Conservation (phyloP, 495 filamentous ascomycete genomes). For the Rhypophila decipiens region DNA sequence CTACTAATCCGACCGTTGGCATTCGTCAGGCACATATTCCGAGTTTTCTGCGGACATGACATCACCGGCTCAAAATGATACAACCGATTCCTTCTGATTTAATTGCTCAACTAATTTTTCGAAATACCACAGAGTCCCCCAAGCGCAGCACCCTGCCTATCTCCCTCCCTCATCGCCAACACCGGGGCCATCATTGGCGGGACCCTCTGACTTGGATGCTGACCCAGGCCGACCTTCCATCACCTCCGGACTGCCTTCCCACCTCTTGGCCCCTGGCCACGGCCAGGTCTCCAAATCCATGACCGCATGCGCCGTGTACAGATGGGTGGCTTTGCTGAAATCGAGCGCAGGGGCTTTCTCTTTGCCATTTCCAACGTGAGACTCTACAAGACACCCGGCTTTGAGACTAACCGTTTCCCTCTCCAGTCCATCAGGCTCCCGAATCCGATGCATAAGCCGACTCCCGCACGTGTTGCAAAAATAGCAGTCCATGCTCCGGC, state of each 20-base stretch:
- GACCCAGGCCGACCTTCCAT: constrained; percentile 12
- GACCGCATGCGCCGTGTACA: constrained; percentile 33
- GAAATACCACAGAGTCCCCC: no score
- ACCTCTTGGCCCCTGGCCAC: constrained; percentile 38
- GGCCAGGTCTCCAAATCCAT: constrained; percentile 51
- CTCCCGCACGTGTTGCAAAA: constrained; percentile 48
- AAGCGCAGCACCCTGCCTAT: background rate
- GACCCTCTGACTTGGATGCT: no score
- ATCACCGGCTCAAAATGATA: no score
- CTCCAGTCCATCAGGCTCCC: constrained; percentile 28
- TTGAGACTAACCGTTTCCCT: constrained; percentile 38
- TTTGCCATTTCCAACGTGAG: no score
- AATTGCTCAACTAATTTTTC: no score
- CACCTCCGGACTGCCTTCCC: constrained; percentile 25
- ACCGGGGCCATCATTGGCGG: no score
- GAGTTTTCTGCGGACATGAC: no score
- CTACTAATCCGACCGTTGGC: no score
- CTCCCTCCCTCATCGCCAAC: no score
- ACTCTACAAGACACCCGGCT: no score
- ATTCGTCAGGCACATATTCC: no score
- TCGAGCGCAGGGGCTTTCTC: constrained; percentile 40
- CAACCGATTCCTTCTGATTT: no score
- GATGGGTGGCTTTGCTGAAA: constrained; percentile 32
- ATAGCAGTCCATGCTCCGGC: constrained; percentile 43
- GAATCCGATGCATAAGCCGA: constrained; percentile 42